Base-by-base conservation (phyloP, 495 filamentous ascomycete species). In the Penicillium pulvis region DNA sequence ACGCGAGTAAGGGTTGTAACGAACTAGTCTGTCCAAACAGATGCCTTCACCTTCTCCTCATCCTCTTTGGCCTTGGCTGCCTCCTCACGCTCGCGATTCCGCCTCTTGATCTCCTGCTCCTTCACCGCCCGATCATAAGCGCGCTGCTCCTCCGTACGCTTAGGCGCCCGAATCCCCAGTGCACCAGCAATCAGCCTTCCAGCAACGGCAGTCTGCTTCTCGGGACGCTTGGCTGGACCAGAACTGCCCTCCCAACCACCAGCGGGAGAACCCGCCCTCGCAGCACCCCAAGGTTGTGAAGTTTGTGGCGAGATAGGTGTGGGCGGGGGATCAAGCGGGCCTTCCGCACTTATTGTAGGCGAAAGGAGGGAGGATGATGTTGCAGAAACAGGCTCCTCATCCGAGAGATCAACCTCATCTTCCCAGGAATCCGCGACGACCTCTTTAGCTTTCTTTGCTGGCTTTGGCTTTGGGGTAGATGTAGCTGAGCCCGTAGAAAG, bases 171-270 rank as follows among this genome's bases (percentile, higher is more conserved):
- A 42, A 98, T 84, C 5, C 94, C 94, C 64, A 98, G 76, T 6
- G 89, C 94, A 23, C 85, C 90, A 0, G 92, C 91, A 68, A 98
- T 97, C 86, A 98, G 79, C 61, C 94, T 81, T 55, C 89, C 83
- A 26, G 94, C 94, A 44, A 93, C 91, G 3, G 92, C 91, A 58
- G 93, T 94, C 57, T 93, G 93, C 75, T 94, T 98, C 75, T 95
- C 92, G 0, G 92, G 94, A 55, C 92, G 71, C 45, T 76, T 71
- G 19, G 62, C 62, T 33, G 63, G 63, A 39, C 56, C 56, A 11
- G 23, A 20, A 24, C 50, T 62, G 55, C 63, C 62, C 36, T 52
- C 51, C 35, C 58, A 72, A 41, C 61, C 70, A 26, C 57, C 73
- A 33, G 61, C 69, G 51, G 69, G 52, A 16, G 64, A 60, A 16